phyloP scores from a whole-genome alignment of 768 basidiomycete genomes.

The Kwoniella newhampshirensis region DNA sequence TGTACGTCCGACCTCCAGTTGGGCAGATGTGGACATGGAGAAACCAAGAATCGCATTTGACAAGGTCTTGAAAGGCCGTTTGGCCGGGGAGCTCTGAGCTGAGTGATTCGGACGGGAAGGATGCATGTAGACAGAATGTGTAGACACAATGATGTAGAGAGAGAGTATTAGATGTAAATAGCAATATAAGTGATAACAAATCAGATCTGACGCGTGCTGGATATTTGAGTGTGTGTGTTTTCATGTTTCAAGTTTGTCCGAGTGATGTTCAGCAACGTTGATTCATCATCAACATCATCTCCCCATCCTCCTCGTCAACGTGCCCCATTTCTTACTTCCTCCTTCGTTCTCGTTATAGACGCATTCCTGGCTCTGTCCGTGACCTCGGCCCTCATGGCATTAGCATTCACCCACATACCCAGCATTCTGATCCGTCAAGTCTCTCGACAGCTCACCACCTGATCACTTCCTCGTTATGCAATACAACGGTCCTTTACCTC shows the following conservation, averaged over 20 bases:
- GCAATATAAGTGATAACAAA: neutral
- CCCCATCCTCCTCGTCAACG: constrained; percentile 28
- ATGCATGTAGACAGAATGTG: neutral
- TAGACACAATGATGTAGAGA: neutral
- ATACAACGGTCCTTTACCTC: no score
- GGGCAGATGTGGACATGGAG: constrained; percentile 23
- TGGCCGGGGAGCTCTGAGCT: constrained; percentile 22
- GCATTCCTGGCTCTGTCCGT: no score
- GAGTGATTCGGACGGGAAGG: no score
- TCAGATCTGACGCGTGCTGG: neutral
- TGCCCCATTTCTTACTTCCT: neutral
- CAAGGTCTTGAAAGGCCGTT: constrained; percentile 6
- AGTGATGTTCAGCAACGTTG: neutral
- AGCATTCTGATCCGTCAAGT: no score
- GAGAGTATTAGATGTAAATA: neutral
- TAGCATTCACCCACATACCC: no score
- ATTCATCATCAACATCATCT: constrained; percentile 30
- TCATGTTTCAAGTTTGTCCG: neutral
- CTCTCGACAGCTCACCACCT: no score
- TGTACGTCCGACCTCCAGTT: constrained; percentile 13
- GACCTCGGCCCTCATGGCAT: no score
- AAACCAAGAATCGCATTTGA: constrained; percentile 25
- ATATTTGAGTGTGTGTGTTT: neutral
- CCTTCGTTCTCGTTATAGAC: neutral
- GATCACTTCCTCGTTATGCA: no score